Evolutionary conservation across 2,329 filamentous ascomycete genomes (phyloP).

Genomic region (Cytospora piceae): DNA sequence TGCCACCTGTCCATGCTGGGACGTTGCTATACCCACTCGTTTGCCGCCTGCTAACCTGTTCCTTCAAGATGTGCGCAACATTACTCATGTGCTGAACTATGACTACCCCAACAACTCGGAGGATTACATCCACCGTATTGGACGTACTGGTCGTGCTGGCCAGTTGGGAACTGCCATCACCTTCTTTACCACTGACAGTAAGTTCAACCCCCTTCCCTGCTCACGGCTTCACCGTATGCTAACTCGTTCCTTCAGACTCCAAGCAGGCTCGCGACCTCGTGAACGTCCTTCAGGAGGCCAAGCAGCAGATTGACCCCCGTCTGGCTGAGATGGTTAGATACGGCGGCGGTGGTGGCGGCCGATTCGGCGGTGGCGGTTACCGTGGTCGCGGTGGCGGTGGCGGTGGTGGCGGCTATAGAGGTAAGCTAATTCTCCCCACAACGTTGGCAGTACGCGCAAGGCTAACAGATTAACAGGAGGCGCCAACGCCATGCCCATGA

Average conservation of each 20-base stretch:
- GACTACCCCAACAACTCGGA: conserved; percentile 99
- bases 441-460: conserved; percentile 18
- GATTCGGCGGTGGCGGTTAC: conserved; percentile 74
- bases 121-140: conserved; percentile 97
- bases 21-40: conserved; percentile 60
- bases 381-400: conserved; percentile 60
- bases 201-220: conserved; percentile 47
- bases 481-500: conserved; percentile 55
- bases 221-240: conserved; percentile 35
- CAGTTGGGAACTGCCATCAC: conserved; percentile 95
- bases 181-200: conserved; percentile 99
- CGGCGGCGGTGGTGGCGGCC: conserved; percentile 77
- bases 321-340: conserved; percentile 96
- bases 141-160: conserved; percentile 94
- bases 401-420: conserved; percentile 46
- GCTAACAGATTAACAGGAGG: conserved; percentile 36
- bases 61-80: conserved; percentile 98
- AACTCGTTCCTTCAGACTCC: conserved; percentile 63
- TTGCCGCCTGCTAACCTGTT: conserved; percentile 76
- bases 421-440: conserved; percentile 31
- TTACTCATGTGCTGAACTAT: conserved; percentile 99
- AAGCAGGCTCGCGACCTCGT: conserved; percentile 98
- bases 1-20: conserved; percentile 58
- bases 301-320: conserved; percentile 96
- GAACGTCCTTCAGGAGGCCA: conserved; percentile 88